These are phyloP conservation scores for Vaccinium myrtillus DNA, from an alignment of 148 eudicot species.

Conservation along the genomic window DNA sequence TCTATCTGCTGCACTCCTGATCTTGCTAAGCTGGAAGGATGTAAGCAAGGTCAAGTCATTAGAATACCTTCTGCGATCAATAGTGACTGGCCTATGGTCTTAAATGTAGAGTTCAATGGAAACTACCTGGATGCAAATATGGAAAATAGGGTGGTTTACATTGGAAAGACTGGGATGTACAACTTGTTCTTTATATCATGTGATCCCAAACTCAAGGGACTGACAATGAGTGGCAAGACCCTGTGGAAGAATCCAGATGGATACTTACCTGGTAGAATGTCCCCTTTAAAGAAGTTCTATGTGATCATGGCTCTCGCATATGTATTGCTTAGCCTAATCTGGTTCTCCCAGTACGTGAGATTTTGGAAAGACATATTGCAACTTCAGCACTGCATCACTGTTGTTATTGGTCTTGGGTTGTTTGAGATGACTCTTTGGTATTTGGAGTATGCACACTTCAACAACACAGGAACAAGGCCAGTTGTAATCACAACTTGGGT, in stretches of 20 bases:
- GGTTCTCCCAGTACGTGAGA: conserved; percentile 81
- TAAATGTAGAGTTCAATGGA: conserved; percentile 71
- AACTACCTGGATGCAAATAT: conserved; percentile 50
- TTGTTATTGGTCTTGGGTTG: conserved; percentile 77
- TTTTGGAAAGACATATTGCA: conserved; percentile 83
- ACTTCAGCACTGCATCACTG: conserved; percentile 86
- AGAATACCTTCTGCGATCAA: conserved; percentile 64
- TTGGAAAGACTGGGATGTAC: conserved; percentile 92
- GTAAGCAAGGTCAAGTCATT: conserved; percentile 89
- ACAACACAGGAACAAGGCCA: conserved; percentile 77
- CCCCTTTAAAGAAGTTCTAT: conserved; percentile 85
- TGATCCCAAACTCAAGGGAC: conserved; percentile 75
- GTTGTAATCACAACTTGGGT: conserved; percentile 79
- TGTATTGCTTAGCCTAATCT: conserved; percentile 57
- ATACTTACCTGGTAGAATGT: conserved; percentile 95
- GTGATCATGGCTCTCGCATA: conserved; percentile 74
- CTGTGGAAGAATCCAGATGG: conserved; percentile 96
- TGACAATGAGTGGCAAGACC: conserved; percentile 72
- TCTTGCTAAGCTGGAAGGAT: conserved; percentile 97
- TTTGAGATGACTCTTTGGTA: conserved; percentile 93
- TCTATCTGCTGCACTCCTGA: conserved; percentile 97
- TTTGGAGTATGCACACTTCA: conserved; percentile 84
- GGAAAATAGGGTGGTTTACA: conserved; percentile 54
- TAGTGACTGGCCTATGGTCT: conserved; percentile 66
- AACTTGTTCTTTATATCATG: conserved; percentile 92